phyloP scores from a whole-genome alignment of 192 early-diverging fungal species.

The Backusella luteola region DNA sequence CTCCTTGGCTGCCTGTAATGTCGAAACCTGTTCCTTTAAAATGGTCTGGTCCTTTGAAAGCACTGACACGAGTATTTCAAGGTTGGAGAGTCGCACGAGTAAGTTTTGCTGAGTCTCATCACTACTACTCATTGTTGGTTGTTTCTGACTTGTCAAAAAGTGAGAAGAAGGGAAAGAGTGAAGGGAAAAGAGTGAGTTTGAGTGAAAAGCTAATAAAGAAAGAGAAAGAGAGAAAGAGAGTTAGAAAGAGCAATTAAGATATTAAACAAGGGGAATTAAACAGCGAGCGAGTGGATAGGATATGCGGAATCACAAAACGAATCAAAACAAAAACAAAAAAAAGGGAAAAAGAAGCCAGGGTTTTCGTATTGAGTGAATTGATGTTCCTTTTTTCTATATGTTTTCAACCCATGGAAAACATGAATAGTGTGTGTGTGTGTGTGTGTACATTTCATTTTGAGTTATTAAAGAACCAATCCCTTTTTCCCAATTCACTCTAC shows the following conservation, averaged over 20 bases:
- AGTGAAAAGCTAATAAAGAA: neutral
- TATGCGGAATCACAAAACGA: neutral
- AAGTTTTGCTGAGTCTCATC: neutral
- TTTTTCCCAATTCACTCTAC: neutral
- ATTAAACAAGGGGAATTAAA: neutral
- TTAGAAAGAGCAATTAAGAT: neutral
- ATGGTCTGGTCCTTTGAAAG: neutral
- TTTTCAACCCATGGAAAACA: neutral
- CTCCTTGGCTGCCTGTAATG: neutral
- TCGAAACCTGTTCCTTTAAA: neutral
- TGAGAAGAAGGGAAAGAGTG: neutral
- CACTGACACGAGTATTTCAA: slow-evolving; percentile 1
- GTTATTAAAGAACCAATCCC: neutral
- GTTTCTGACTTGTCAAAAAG: neutral
- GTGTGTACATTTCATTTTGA: neutral
- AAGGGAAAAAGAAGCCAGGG: neutral
- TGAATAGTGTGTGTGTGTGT: neutral
- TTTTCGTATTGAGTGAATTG: neutral
- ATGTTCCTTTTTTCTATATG: neutral
- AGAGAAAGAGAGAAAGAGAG: neutral
- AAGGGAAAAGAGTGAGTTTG: no score
- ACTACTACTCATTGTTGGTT: neutral
- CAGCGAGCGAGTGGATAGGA: neutral
- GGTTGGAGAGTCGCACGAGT: neutral
- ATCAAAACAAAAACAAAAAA: neutral